Percentiles rank a stretch among this genome's conserved stretches.
Conservation (phyloP, 768 basidiomycete genomes). For the Boletus fagicola region DNA sequence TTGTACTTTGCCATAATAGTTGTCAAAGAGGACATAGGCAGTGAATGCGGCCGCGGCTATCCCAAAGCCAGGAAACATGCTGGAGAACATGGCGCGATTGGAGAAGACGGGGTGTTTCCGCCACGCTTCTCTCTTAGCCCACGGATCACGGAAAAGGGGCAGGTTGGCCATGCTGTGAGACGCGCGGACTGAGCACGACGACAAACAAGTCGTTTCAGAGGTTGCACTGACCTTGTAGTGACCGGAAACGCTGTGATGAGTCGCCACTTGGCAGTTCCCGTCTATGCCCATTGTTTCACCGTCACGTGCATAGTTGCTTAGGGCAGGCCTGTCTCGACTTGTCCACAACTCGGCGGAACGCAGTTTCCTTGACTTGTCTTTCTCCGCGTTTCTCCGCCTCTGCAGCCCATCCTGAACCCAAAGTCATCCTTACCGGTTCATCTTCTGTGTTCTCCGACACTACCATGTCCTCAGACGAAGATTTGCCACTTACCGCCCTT, state of each 20-base stretch:
- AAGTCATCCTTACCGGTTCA: constrained; percentile 1
- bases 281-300: neutral
- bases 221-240: constrained; percentile 20
- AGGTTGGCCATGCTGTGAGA: constrained; percentile 53
- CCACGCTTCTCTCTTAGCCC: constrained; percentile 94
- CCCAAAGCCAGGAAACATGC: constrained; percentile 92
- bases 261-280: neutral
- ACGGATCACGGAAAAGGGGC: constrained; percentile 88
- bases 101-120: constrained; percentile 87
- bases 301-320: constrained; percentile 39
- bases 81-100: constrained; percentile 83
- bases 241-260: constrained; percentile 9
- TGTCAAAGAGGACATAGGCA: constrained; percentile 85
- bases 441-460: constrained; percentile 28
- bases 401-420: constrained; percentile 4
- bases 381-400: constrained; percentile 27
- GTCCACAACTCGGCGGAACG: constrained; percentile 24
- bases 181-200: constrained; percentile 11
- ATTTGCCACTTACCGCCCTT: constrained; percentile 45
- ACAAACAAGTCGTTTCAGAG: neutral
- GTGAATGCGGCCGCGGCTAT: constrained; percentile 91
- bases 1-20: constrained; percentile 49
- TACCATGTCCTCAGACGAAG: constrained; percentile 58
- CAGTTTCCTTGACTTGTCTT: constrained; percentile 32
- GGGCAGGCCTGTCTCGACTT: constrained; percentile 57